These are phyloP conservation scores for Colletotrichum somersetense DNA, from an alignment of 2,329 filamentous ascomycete genomes.

Conservation along the genomic window DNA sequence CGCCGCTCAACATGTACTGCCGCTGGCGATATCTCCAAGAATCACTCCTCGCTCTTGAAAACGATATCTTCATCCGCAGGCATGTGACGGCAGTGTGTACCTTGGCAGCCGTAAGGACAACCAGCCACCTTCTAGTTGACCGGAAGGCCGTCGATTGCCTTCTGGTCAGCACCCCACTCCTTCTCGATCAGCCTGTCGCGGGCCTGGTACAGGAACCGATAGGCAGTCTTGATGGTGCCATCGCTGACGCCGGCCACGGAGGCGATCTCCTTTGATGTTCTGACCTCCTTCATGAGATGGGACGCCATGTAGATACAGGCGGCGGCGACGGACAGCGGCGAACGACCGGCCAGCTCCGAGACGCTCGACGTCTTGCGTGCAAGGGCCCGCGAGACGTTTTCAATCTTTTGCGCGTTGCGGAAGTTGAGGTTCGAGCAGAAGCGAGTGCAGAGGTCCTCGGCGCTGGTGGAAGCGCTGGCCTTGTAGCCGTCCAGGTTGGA, in stretches of 20 bases:
- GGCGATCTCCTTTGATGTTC: conserved; percentile 88
- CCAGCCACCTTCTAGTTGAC: conserved; percentile 40
- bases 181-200: conserved; percentile 80
- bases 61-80: neutral
- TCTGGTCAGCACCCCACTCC: conserved; percentile 79
- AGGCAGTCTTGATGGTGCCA: conserved; percentile 95
- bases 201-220: conserved; percentile 85
- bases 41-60: conserved; percentile 2
- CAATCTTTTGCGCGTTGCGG: conserved; percentile 78
- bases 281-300: conserved; percentile 83
- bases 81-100: neutral
- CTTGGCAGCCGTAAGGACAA: neutral
- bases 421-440: conserved; percentile 87
- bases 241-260: conserved; percentile 90
- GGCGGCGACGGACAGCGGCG: conserved; percentile 91
- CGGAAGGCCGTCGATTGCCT: conserved; percentile 79
- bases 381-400: conserved; percentile 83
- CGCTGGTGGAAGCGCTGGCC: conserved; percentile 81
- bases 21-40: neutral
- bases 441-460: conserved; percentile 86
- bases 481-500: conserved; percentile 77
- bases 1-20: no score
- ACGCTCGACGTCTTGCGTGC: conserved; percentile 82
- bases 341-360: conserved; percentile 89
- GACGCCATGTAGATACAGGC: conserved; percentile 98